phyloP scores from a whole-genome alignment of 2,329 filamentous ascomycete genomes.

The Diaporthe longicolla region DNA sequence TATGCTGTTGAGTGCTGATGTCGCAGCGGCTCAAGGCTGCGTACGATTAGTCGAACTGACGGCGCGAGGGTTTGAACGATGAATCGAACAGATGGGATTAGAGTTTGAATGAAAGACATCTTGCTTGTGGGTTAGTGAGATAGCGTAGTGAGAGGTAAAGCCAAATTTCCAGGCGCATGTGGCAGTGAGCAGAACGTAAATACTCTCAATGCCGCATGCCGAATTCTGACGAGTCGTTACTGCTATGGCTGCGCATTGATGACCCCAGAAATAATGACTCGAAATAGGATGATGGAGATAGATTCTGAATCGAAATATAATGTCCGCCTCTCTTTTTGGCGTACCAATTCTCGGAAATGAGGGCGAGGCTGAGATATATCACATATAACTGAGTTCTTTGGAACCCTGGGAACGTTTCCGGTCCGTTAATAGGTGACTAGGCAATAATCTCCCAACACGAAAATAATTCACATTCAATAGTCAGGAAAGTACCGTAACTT shows the following conservation, averaged over 20 bases:
- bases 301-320: neutral
- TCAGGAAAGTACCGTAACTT: neutral
- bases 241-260: neutral
- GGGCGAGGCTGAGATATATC: neutral
- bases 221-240: neutral
- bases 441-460: neutral
- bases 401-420: no score
- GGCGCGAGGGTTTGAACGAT: constrained; percentile 1
- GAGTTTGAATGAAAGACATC: neutral
- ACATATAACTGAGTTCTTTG: no score
- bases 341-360: neutral
- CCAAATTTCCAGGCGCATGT: neutral
- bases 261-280: neutral
- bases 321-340: neutral
- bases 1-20: neutral
- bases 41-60: constrained; percentile 3
- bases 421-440: neutral
- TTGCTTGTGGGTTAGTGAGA: neutral
- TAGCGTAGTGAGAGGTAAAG: neutral
- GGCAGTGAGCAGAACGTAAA: constrained; percentile 1
- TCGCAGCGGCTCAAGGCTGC: neutral
- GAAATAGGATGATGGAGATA: neutral
- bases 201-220: neutral
- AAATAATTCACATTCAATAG: neutral
- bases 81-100: constrained; percentile 16